Percentiles rank a stretch among this genome's conserved stretches.
phyloP scores from a whole-genome alignment of 768 basidiomycete genomes.

The Collybia nuda region DNA sequence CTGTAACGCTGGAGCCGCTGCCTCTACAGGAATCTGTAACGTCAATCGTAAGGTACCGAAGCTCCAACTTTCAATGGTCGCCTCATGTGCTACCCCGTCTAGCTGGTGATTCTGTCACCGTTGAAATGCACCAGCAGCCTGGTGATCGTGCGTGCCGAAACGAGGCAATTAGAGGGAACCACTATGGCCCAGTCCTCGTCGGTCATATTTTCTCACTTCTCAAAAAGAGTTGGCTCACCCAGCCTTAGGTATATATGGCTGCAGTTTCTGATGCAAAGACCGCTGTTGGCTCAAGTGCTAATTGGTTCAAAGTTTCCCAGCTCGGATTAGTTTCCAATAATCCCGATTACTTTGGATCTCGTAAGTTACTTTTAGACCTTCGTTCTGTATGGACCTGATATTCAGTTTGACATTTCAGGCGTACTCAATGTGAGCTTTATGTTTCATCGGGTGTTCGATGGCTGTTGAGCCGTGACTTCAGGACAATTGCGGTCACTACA shows the following conservation, averaged over 20 bases:
- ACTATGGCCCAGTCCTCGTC: conserved; percentile 47
- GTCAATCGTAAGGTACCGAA: conserved; percentile 32
- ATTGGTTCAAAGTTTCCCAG: conserved; percentile 54
- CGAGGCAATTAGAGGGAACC: conserved; percentile 51
- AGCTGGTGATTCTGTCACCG: conserved; percentile 48
- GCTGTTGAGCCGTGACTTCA: conserved; percentile 5
- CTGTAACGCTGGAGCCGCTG: conserved; percentile 39
- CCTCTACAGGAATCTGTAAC: conserved; percentile 38
- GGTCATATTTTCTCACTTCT: conserved; percentile 3
- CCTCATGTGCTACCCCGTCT: background rate
- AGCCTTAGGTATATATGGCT: conserved; percentile 42
- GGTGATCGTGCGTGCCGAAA: conserved; percentile 42
- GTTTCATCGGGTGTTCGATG: too few species aligned
- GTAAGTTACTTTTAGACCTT: conserved; percentile 16
- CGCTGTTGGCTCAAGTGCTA: conserved; percentile 38
- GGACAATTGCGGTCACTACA: conserved; percentile 56
- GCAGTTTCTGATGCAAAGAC: conserved; percentile 43
- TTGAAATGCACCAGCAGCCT: conserved; percentile 57
- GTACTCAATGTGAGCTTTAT: conserved; percentile 24
- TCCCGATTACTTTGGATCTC: conserved; percentile 45
- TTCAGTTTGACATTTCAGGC: conserved; percentile 12
- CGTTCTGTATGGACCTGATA: background rate
- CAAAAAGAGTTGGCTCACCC: background rate
- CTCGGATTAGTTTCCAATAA: conserved; percentile 47
- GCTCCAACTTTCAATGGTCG: too few species aligned